Conservation (phyloP, 2,329 filamentous ascomycete species). For the Lasiodiplodia sp. region DNA sequence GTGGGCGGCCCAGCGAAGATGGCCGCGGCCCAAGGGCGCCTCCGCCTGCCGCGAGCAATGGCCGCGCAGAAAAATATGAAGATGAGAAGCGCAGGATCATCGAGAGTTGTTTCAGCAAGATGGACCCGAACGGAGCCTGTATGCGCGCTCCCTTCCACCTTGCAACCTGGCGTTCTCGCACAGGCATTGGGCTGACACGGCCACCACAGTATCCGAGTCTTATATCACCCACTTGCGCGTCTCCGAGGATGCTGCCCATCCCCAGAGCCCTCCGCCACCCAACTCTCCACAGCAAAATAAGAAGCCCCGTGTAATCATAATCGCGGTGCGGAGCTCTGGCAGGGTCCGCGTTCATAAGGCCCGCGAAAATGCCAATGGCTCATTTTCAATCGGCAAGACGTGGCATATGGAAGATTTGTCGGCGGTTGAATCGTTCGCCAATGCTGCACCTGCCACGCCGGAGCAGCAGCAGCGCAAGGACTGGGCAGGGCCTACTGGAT, state of each 20-base stretch:
- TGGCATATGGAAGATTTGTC: constrained; percentile 94
- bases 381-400: constrained; percentile 97
- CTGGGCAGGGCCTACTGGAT: constrained; percentile 85
- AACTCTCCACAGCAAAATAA: constrained; percentile 76
- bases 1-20: constrained; percentile 27
- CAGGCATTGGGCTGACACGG: constrained; percentile 25
- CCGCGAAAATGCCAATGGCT: constrained; percentile 90
- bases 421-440: constrained; percentile 81
- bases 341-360: constrained; percentile 96
- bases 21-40: constrained; percentile 18
- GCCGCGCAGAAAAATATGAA: constrained; percentile 84
- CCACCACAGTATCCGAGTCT: constrained; percentile 67
- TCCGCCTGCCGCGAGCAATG: constrained; percentile 31
- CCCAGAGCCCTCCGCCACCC: constrained; percentile 83
- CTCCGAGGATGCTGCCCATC: constrained; percentile 82
- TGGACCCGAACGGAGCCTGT: constrained; percentile 86
- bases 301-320: constrained; percentile 89
- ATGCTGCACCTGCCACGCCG: constrained; percentile 63
- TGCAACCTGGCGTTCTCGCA: constrained; percentile 25
- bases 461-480: constrained; percentile 68
- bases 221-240: constrained; percentile 98
- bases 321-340: constrained; percentile 90
- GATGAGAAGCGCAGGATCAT: constrained; percentile 96
- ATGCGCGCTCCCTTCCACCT: constrained; percentile 50
- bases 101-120: constrained; percentile 92